Conservation (phyloP, 23 red algal species). For the Gracilariopsis chorda region DNA sequence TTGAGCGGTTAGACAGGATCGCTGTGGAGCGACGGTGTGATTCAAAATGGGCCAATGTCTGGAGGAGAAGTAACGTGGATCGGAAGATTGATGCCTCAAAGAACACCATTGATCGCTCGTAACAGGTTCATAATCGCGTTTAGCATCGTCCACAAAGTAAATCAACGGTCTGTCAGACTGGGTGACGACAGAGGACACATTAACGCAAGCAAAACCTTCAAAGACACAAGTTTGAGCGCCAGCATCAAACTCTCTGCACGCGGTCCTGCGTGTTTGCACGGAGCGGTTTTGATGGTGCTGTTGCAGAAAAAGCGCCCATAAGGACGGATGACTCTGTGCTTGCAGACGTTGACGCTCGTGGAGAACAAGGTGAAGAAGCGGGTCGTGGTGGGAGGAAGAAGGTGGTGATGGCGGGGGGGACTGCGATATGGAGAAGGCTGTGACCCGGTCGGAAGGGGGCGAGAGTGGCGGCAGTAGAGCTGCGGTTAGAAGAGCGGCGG, state of each 20-base stretch:
- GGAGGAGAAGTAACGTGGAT: constrained; percentile 37
- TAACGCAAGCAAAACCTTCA: constrained; percentile 39
- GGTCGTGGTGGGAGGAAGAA: background rate
- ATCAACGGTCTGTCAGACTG: background rate
- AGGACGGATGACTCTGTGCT: background rate
- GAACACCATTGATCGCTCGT: constrained; percentile 23
- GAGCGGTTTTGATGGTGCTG: background rate
- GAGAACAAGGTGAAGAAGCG: background rate
- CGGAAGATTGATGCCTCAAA: constrained; percentile 17
- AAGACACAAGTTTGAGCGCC: constrained; percentile 43
- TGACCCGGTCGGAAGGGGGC: too few relatives aligned
- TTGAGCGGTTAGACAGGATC: constrained; percentile 9
- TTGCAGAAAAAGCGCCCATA: background rate
- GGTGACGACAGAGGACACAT: background rate
- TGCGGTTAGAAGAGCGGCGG: too few relatives aligned
- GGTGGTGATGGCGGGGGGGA: too few relatives aligned
- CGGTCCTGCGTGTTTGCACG: background rate
- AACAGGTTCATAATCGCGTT: background rate
- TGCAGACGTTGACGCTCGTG: background rate
- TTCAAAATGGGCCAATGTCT: constrained; percentile 52
- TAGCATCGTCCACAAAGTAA: constrained; percentile 20
- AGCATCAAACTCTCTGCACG: constrained; percentile 31
- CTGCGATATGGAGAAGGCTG: too few relatives aligned
- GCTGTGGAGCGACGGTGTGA: constrained; percentile 22
- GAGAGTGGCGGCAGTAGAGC: too few relatives aligned